Evolutionary conservation across 176 grass and related monocot species (phyloP).

Genomic region (Aechmea fasciata): DNA sequence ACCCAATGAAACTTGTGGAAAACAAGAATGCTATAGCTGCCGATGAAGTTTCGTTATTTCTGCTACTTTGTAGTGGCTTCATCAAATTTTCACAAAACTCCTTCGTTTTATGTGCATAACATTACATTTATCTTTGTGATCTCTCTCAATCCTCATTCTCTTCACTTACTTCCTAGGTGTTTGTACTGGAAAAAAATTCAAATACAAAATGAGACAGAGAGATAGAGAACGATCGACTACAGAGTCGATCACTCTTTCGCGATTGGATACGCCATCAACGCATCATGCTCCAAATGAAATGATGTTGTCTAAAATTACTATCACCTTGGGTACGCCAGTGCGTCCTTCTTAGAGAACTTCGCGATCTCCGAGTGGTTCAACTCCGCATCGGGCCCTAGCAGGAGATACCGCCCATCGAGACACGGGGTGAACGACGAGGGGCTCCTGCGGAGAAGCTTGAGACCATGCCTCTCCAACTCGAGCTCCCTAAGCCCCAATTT

Average conservation of each 20-base stretch:
- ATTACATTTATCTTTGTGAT: neutral
- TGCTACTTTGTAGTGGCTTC: too few species aligned
- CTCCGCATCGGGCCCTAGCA: constrained; percentile 63
- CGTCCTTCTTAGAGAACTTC: constrained; percentile 89
- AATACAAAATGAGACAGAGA: too few species aligned
- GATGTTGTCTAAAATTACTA: neutral
- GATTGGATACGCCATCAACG: too few species aligned
- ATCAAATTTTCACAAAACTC: too few species aligned
- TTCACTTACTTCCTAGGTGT: too few species aligned
- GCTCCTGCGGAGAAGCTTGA: constrained; percentile 67
- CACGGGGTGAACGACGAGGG: constrained; percentile 89
- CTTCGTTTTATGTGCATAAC: neutral
- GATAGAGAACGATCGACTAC: too few species aligned
- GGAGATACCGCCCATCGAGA: constrained; percentile 65
- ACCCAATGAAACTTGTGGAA: neutral
- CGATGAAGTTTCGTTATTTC: neutral
- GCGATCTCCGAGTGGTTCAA: constrained; percentile 74
- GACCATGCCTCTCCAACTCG: constrained; percentile 76
- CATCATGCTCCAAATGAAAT: neutral
- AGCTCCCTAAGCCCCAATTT: constrained; percentile 42
- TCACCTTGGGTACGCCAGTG: constrained; percentile 64
- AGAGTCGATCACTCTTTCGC: too few species aligned
- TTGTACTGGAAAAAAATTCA: too few species aligned
- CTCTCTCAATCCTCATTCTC: neutral
- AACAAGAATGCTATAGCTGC: neutral